Base-by-base conservation (phyloP, 495 filamentous ascomycete genomes). In the Mytilinidion resinicola region DNA sequence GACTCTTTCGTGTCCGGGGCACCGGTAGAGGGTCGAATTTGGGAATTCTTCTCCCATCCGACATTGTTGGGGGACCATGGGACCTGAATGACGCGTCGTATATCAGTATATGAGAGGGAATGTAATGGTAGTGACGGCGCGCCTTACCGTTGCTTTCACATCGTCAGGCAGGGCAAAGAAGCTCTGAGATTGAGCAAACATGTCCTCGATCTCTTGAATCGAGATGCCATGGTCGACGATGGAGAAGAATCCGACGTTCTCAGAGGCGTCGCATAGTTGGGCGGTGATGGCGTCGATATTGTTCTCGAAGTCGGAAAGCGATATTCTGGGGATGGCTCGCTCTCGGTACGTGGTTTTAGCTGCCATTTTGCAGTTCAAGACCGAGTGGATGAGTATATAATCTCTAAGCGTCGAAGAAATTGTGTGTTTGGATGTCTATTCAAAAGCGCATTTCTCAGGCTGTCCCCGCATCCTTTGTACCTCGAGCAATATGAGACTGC, bases 11-110 rank as follows among this genome's bases (percentile, higher is more conserved):
- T 77, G 64, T 87, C 84, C 4, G 79, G 74, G 8, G 70, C 59
- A 21, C 83, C 84, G 7, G 84, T 86, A 0, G 77, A 81, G 4
- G 82, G 84, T 0, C 83, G 76, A 10, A 86, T 70, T 53, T 86
- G 84, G 17, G 82, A 76, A 51, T 75, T 75, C 57, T 77, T 76
- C 68, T 86, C 83, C 84, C 84, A 86, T n/a, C 84, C 84, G 0
- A 78, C 73, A 60, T 86, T 85, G 15, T 57, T 19, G 3, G 73
- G 46, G 41, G 73, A 77, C 73, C 77, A 83, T 3, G 83, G 77
- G 0, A 80, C 25, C 25, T 30, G 25, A 30, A 30, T 30, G 25
- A 30, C 25, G 25, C 25, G 25, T 6, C 25, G 25, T 30, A 6
- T 3, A 30, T 30, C 25, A 30, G 25, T 6, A 30, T 6, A 30